Evolutionary conservation across 495 filamentous ascomycete species (phyloP), one percentile per base, ranked within the genome.

Genomic region (Pseudevernia furfuracea): DNA sequence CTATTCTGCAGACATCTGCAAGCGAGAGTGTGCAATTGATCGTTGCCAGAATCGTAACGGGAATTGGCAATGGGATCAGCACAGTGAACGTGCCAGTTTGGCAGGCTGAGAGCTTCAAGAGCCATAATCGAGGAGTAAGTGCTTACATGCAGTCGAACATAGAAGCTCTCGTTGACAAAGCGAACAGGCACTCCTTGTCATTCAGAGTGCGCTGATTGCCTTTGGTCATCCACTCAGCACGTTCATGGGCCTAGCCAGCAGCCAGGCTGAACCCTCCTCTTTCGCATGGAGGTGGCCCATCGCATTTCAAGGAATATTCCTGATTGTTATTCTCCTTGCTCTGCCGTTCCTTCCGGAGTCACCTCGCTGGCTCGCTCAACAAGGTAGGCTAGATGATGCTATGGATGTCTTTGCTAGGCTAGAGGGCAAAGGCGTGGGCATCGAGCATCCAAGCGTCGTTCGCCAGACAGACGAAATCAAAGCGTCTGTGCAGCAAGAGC

Each of bases 321-420:
- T 69, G 21, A 15, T 68, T 21, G 72, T 77, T 23, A 70, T 85
- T 41, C 79, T 89, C 11, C 79, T 80, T 21, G 60, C 74, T 4
- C 80, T 86, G 7, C 78, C 90, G 34, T 85, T 88, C 76, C 64
- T 77, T 46, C 80, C 80, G 6, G 80, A 84, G 70, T 79, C 77
- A 1, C 81, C 81, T 11, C 76, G 81, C 7, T 84, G 76, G 75
- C 66, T 84, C 5, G 72, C 81, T 34, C 73, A 76, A 8, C 68
- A 75, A 11, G 80, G 77, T 53, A 73, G 77, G 25, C 53, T 71
- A 19, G 80, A 81, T 1, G 78, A 85, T 67, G 86, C 84, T 2
- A 79, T 85, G 3, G 65, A 71, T 14, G 84, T 80, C 0, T 79
- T 89, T 0, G 86, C 85, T 1, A 73, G 75, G 30, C 78, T 89